A percentile compares a stretch with the other conserved stretches of the same genome.
phyloP scores from a whole-genome alignment of 208 protist genomes.

The Trypanosoma boissoni region DNA sequence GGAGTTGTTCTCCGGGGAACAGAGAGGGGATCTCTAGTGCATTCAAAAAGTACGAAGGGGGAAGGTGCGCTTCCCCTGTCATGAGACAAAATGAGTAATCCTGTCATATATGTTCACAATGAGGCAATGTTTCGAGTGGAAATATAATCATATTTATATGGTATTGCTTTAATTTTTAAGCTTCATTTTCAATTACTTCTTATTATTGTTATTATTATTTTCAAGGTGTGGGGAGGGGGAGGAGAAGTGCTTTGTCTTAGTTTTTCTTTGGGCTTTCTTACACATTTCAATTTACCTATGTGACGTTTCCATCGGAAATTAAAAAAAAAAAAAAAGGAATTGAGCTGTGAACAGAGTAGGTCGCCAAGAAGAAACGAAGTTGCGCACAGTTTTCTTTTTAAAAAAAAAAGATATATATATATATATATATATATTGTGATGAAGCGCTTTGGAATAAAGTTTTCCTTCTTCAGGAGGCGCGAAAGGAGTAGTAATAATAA shows the following conservation, averaged over 20 bases:
- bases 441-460: constrained; percentile 1
- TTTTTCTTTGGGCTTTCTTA: constrained; percentile 10
- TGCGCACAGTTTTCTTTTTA: constrained; percentile 1
- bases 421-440: too few relatives aligned
- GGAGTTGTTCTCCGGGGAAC: constrained; percentile 42
- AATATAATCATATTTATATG: too few relatives aligned
- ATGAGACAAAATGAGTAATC: too few relatives aligned
- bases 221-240: neutral
- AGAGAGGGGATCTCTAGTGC: too few relatives aligned
- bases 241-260: constrained; percentile 1
- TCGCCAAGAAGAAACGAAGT: constrained; percentile 5
- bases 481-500: constrained; percentile 32
- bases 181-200: constrained; percentile 7
- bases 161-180: too few relatives aligned
- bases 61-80: too few relatives aligned
- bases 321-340: constrained; percentile 1
- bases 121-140: too few relatives aligned
- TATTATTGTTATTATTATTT: neutral
- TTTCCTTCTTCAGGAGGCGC: neutral
- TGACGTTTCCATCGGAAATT: neutral
- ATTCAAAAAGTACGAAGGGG: too few relatives aligned
- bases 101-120: too few relatives aligned
- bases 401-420: neutral
- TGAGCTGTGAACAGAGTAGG: neutral
- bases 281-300: neutral